A percentile compares a stretch with the other conserved stretches of the same genome.
Conservation (phyloP, 805 yeast genomes). For the Zygoascus flipseniorum region DNA sequence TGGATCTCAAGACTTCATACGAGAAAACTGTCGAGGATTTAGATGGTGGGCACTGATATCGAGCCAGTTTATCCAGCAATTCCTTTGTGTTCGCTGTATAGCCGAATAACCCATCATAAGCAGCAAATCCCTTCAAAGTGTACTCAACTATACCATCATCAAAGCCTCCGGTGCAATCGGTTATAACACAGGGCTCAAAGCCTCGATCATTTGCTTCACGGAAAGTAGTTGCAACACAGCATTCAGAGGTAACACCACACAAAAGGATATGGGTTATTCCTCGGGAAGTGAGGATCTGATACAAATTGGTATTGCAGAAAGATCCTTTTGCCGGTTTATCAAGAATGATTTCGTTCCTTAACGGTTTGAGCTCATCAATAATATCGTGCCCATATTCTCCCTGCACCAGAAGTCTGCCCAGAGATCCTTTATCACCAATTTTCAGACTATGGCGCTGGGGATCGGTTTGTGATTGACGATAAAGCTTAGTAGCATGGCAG, state of each 20-base stretch:
- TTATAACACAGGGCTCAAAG: constrained; percentile 25
- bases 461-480: constrained; percentile 21
- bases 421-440: constrained; percentile 28
- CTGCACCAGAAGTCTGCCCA: constrained; percentile 26
- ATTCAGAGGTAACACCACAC: constrained; percentile 30
- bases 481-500: constrained; percentile 24
- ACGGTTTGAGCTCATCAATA: constrained; percentile 26
- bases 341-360: constrained; percentile 21
- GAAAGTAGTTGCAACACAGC: constrained; percentile 29
- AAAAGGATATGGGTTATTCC: constrained; percentile 26
- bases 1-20: neutral
- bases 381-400: constrained; percentile 30
- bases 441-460: constrained; percentile 17
- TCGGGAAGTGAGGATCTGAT: constrained; percentile 22
- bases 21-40: neutral
- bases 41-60: constrained; percentile 11
- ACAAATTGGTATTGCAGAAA: constrained; percentile 27
- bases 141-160: constrained; percentile 16
- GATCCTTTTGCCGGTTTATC: constrained; percentile 31
- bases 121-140: constrained; percentile 18
- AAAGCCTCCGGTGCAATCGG: constrained; percentile 23
- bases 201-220: constrained; percentile 30
- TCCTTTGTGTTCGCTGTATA: constrained; percentile 13
- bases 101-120: constrained; percentile 23
- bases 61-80: constrained; percentile 1